These are phyloP conservation scores for Boletus rufocinnamomeus DNA, from an alignment of 768 basidiomycete genomes.

Conservation along the genomic window DNA sequence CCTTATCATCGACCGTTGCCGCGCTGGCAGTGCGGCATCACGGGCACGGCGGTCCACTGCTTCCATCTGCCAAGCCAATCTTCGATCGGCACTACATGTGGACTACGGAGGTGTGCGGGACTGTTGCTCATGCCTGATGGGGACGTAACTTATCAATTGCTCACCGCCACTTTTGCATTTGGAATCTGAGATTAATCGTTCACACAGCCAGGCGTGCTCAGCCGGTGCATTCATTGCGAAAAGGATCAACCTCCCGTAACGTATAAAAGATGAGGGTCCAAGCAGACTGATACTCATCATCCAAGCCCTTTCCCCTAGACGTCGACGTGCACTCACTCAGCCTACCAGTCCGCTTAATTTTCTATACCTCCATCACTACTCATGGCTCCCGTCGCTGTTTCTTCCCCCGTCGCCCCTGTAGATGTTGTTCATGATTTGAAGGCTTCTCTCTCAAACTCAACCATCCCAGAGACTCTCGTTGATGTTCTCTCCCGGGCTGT, in stretches of 20 bases:
- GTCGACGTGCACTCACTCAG: too few species aligned
- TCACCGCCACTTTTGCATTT: not conserved
- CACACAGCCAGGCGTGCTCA: too few species aligned
- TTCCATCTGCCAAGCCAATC: slow-evolving; percentile 4
- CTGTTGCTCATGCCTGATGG: slow-evolving; percentile 1
- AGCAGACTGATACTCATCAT: too few species aligned
- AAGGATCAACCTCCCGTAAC: not conserved
- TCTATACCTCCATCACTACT: too few species aligned
- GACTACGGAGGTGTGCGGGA: slow-evolving; percentile 6
- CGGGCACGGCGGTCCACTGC: not conserved
- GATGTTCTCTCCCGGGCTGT: slow-evolving; percentile 26
- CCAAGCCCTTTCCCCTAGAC: too few species aligned
- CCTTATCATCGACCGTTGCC: slow-evolving; percentile 5
- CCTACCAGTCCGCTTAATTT: too few species aligned
- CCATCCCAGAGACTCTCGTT: too few species aligned
- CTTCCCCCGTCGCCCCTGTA: too few species aligned
- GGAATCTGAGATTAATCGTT: not conserved
- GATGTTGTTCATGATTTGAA: too few species aligned
- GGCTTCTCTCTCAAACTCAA: too few species aligned
- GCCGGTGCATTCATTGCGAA: not conserved
- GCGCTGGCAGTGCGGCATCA: slow-evolving; percentile 2
- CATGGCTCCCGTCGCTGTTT: too few species aligned
- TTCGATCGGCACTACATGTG: slow-evolving; percentile 11
- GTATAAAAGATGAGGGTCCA: slow-evolving; percentile 25
- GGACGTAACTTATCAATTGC: not conserved